Conservation (phyloP, 192 early-diverging fungal genomes). For the Linnemannia zychae region DNA sequence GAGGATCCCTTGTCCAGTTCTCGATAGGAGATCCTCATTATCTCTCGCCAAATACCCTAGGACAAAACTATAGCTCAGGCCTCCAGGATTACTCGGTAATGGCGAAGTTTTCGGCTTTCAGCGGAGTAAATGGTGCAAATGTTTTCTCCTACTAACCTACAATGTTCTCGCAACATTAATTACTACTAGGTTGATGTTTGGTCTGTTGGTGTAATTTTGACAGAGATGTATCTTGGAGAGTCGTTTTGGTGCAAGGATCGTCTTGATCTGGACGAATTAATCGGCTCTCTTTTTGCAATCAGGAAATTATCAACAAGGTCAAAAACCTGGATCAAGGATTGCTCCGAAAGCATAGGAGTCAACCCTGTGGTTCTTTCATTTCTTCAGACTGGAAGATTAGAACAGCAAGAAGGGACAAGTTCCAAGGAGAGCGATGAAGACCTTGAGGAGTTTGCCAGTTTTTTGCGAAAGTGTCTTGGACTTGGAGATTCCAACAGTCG, state of each 20-base stretch:
- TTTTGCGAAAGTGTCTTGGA: conserved; percentile 30
- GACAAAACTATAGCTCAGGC: conserved; percentile 17
- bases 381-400: conserved; percentile 41
- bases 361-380: conserved; percentile 59
- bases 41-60: conserved; percentile 51
- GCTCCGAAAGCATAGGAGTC: conserved; percentile 58
- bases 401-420: conserved; percentile 2
- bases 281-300: conserved; percentile 59
- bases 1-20: conserved; percentile 69
- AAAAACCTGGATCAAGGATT: conserved; percentile 42
- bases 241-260: conserved; percentile 67
- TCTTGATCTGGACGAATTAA: conserved; percentile 62
- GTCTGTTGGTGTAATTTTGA: conserved; percentile 68
- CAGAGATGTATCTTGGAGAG: conserved; percentile 62
- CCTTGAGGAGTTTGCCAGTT: conserved; percentile 7
- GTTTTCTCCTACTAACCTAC: not conserved
- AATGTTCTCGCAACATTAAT: not conserved
- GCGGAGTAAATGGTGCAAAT: not conserved
- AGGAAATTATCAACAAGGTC: conserved; percentile 41
- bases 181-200: conserved; percentile 65
- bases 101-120: not conserved
- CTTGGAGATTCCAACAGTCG: conserved; percentile 3
- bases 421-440: not conserved
- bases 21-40: conserved; percentile 68
- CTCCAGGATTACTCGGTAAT: conserved; percentile 32